A percentile compares a stretch with the other conserved stretches of the same genome.
phyloP scores from a whole-genome alignment of 1,284 basidiomycete genomes.

The Gomphus bonarii region DNA sequence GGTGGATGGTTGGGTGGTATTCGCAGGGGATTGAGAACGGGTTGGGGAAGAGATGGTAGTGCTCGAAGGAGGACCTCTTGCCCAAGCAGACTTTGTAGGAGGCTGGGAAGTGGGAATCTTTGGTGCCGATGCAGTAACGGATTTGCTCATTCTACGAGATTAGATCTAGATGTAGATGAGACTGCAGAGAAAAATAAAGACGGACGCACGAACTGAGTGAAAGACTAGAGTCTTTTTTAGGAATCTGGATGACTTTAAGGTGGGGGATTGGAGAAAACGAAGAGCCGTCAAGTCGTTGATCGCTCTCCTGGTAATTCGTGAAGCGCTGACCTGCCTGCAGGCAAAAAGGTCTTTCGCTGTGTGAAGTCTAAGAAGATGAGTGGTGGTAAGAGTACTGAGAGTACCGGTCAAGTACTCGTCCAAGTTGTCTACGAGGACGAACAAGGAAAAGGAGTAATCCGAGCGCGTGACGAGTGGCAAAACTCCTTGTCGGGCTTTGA shows the following conservation, averaged over 20 bases:
- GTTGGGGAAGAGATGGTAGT: constrained; percentile 41
- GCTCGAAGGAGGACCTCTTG: constrained; percentile 64
- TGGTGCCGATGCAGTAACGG: constrained; percentile 56
- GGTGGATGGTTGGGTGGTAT: constrained; percentile 34
- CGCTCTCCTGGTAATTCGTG: constrained; percentile 32
- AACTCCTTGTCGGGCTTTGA: constrained; percentile 5
- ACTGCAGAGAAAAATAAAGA: constrained; percentile 11
- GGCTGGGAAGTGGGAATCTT: constrained; percentile 56
- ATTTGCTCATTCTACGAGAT: constrained; percentile 72
- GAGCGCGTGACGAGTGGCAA: constrained; percentile 2
- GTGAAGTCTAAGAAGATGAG: background rate
- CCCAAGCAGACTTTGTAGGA: constrained; percentile 71
- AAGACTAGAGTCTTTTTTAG: constrained; percentile 16
- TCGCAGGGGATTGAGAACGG: constrained; percentile 55
- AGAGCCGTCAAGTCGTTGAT: constrained; percentile 8
- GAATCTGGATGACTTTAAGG: constrained; percentile 41
- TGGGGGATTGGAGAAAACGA: constrained; percentile 32
- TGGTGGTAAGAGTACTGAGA: constrained; percentile 8
- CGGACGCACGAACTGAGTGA: constrained; percentile 43
- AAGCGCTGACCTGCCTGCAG: constrained; percentile 84
- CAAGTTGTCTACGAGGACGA: constrained; percentile 12
- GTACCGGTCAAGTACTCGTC: constrained; percentile 10
- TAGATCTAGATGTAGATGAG: constrained; percentile 12
- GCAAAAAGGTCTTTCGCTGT: constrained; percentile 30
- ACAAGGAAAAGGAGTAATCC: constrained; percentile 11